Evolutionary conservation across 2,329 filamentous ascomycete species (phyloP), one percentile per base, ranked within the genome.

Genomic region (Beauveria sp.): DNA sequence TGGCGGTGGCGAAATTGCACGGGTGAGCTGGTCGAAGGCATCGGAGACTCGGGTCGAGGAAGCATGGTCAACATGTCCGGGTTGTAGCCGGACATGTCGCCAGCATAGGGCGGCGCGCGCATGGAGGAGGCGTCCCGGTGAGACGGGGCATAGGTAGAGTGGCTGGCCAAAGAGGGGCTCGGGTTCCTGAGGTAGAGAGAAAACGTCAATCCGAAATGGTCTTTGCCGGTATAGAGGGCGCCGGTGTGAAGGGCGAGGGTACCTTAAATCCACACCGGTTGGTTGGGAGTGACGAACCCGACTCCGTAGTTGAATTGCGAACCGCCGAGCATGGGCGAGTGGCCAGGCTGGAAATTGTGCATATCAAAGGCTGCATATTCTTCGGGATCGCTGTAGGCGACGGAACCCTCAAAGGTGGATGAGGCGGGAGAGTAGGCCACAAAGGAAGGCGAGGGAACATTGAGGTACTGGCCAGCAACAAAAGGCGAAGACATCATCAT

Each of bases 251-350:
- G 70, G 67, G 66, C 70, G 68, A 74, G 26, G 57, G 70, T 70
- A 72, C 74, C 69, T 72, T 76, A 85, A 75, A 80, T 83, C 82
- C 81, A 85, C 77, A 84, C 77, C 73, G 81, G 76, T 77, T 84
- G 81, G 75, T 81, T 78, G 79, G 82, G 82, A 83, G 80, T 78
- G 76, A 85, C 82, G 79, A 85, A 85, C 82, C 82, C 82, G 69
- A 74, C 70, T 77, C 74, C 74, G 68, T 73, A 75, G 70, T 69
- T 73, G 71, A 78, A 72, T 68, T 71, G 68, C 59, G 71, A 70
- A 68, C 75, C 79, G 73, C 74, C 78, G 71, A 79, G 72, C 69
- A 76, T 74, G 66, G 78, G 75, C 63, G 78, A 76, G 71, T 77
- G 77, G 65, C 76, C 73, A 66, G 76, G 68, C 74, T 79, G 67